Percentiles rank a stretch among this genome's conserved stretches.
phyloP scores from a whole-genome alignment of 257 asterid genomes.

The Prunella vulgaris region DNA sequence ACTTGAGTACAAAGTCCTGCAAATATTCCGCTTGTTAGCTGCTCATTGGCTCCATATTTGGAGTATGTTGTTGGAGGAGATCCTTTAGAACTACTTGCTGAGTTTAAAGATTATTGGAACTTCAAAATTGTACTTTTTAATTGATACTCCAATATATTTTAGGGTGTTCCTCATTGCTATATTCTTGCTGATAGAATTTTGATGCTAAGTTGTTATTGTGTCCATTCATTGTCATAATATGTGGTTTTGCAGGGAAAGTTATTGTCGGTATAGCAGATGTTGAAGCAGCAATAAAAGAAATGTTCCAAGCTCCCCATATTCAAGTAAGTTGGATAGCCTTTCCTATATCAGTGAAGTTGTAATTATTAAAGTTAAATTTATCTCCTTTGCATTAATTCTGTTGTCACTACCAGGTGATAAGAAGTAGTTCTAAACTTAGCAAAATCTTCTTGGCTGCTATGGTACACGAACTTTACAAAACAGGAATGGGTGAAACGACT shows the following conservation, averaged over 20 bases:
- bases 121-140: not conserved
- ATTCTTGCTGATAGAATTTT: not conserved
- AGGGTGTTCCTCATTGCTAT: not conserved
- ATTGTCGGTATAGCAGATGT: slow-evolving; percentile 71
- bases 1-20: not conserved
- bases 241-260: slow-evolving; percentile 46
- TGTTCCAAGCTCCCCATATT: slow-evolving; percentile 99
- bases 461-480: slow-evolving; percentile 89
- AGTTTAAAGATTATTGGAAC: not conserved
- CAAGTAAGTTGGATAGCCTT: slow-evolving; percentile 52
- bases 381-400: not conserved
- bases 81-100: not conserved
- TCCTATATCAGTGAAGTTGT: not conserved
- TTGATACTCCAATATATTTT: not conserved
- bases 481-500: slow-evolving; percentile 96
- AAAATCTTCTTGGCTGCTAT: slow-evolving; percentile 93
- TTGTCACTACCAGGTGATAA: slow-evolving; percentile 62
- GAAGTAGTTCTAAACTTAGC: slow-evolving; percentile 64
- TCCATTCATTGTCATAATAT: slow-evolving; percentile 1
- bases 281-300: slow-evolving; percentile 88
- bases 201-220: not conserved
- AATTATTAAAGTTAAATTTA: not conserved
- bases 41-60: slow-evolving; percentile 1
- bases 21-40: not conserved
- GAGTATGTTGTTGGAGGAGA: slow-evolving; percentile 4